Conservation (phyloP, 2,329 filamentous ascomycete species). For the Scytalidium lignicola region DNA sequence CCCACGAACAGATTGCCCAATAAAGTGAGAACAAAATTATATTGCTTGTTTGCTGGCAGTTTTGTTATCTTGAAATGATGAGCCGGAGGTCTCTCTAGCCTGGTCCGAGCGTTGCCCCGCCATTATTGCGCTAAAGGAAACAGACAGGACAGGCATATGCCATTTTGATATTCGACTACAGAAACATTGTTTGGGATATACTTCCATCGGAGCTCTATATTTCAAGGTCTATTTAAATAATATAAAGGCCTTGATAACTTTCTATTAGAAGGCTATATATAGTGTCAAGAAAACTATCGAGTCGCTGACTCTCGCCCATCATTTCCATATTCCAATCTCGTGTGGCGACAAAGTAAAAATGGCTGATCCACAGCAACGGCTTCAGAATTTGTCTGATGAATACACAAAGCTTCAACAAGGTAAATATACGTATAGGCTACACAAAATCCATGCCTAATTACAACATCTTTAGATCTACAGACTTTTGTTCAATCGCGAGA, state of each 20-base stretch:
- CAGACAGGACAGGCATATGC: neutral
- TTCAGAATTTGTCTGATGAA: constrained; percentile 81
- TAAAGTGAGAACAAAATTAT: neutral
- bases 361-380: constrained; percentile 68
- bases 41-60: neutral
- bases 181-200: too few relatives aligned
- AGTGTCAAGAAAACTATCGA: too few relatives aligned
- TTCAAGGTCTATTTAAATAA: too few relatives aligned
- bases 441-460: neutral
- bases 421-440: constrained; percentile 25
- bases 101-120: neutral
- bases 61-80: neutral
- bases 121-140: neutral
- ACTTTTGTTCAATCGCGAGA: constrained; percentile 72
- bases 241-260: too few relatives aligned
- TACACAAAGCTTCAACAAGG: constrained; percentile 84
- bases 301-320: too few relatives aligned
- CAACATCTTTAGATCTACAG: constrained; percentile 64
- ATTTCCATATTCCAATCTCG: too few relatives aligned
- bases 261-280: too few relatives aligned
- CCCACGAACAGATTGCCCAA: too few relatives aligned
- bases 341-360: constrained; percentile 36
- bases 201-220: neutral
- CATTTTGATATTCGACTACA: too few relatives aligned
- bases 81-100: neutral